These are phyloP conservation scores for Scedosporium aurantiacum DNA, from an alignment of 2,329 filamentous ascomycete species.

Conservation along the genomic window DNA sequence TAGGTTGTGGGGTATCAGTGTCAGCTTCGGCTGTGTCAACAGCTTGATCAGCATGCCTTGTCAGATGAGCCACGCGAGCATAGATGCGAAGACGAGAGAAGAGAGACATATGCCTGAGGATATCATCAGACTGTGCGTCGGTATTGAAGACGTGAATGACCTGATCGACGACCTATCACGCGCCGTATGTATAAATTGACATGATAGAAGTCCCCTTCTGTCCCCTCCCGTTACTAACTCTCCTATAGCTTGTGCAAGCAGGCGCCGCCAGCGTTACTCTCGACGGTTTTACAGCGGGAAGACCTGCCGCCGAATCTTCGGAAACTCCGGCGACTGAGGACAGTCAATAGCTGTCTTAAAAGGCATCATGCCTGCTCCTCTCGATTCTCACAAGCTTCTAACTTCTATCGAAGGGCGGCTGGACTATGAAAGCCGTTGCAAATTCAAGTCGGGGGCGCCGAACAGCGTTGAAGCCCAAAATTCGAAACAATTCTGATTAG, in stretches of 20 bases:
- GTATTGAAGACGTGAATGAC: slow-evolving; percentile 88
- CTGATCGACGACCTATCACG: slow-evolving; percentile 85
- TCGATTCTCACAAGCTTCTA: slow-evolving; percentile 12
- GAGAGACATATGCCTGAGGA: slow-evolving; percentile 93
- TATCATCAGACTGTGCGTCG: slow-evolving; percentile 88
- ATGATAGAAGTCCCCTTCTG: not conserved
- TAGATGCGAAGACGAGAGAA: slow-evolving; percentile 83
- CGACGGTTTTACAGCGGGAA: slow-evolving; percentile 58
- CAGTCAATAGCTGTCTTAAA: not conserved
- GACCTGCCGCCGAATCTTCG: not conserved
- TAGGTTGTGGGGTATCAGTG: slow-evolving; percentile 85
- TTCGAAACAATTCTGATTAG: too few species aligned
- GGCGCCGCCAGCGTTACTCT: slow-evolving; percentile 81
- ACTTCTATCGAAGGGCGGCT: not conserved
- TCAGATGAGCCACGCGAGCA: slow-evolving; percentile 98
- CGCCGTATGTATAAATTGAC: slow-evolving; percentile 53
- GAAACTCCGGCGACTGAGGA: not conserved
- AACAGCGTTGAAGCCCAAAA: too few species aligned
- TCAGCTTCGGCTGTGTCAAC: slow-evolving; percentile 97
- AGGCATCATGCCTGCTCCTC: not conserved
- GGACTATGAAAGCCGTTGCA: too few species aligned
- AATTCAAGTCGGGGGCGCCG: too few species aligned
- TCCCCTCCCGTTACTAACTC: slow-evolving; percentile 14
- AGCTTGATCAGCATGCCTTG: slow-evolving; percentile 98
- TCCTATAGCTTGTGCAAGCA: slow-evolving; percentile 72